These are phyloP conservation scores for Xylaria acuta DNA, from an alignment of 495 filamentous ascomycete species.

Conservation along the genomic window DNA sequence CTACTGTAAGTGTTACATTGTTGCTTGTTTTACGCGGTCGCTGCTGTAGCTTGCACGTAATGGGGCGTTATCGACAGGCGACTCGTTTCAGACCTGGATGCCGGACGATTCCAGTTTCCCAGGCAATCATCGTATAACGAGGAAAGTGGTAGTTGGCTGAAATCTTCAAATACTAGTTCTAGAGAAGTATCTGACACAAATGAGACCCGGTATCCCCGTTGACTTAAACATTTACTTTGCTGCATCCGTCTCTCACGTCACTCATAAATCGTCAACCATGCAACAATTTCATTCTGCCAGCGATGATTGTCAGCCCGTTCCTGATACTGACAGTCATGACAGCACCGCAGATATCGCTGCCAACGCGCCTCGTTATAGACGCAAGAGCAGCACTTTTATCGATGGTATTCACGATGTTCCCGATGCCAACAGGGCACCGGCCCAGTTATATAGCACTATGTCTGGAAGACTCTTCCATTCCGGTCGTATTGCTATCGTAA, in stretches of 20 bases:
- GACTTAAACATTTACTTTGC: not conserved
- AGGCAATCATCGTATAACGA: constrained; percentile 4
- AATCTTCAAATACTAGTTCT: not conserved
- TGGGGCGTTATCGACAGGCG: constrained; percentile 7
- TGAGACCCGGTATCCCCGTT: not conserved
- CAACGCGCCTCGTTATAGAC: constrained; percentile 79
- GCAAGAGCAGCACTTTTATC: constrained; percentile 92
- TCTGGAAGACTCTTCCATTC: constrained; percentile 97
- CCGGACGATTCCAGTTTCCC: not conserved
- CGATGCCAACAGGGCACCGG: constrained; percentile 86
- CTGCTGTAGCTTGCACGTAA: constrained; percentile 15
- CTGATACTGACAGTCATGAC: constrained; percentile 29
- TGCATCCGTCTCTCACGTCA: not conserved
- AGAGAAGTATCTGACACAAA: not conserved
- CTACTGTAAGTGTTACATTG: constrained; percentile 67
- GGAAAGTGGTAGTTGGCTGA: constrained; percentile 6
- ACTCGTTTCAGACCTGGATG: not conserved
- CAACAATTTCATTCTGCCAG: constrained; percentile 27
- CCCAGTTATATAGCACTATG: constrained; percentile 97
- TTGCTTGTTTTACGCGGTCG: constrained; percentile 24
- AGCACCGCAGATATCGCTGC: constrained; percentile 87
- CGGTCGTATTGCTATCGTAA: constrained; percentile 94
- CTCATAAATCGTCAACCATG: constrained; percentile 9
- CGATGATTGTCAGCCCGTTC: constrained; percentile 16
- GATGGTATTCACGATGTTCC: constrained; percentile 97